Base-by-base conservation (phyloP, 306 rosid genomes). In the Fragaria nilgerrensis region DNA sequence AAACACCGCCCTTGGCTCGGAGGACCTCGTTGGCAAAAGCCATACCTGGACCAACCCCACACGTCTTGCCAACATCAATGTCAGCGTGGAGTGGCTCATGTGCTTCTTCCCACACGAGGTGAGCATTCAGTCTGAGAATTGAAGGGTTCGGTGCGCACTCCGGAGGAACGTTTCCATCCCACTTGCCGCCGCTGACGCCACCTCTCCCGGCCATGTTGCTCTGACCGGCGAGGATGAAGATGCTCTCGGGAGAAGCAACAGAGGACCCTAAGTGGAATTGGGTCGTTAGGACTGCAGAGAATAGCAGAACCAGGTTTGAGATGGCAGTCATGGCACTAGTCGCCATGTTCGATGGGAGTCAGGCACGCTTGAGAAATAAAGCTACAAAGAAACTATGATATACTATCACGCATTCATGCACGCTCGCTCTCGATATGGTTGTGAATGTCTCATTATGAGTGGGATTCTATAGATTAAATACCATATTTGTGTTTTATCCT, bases 161-260 rank as follows among this genome's bases (percentile, higher is more conserved):
- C 0, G 59, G 64, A 2, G 89, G 93, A 14, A 85, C 80, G 13
- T 76, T 23, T 0, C 84, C 80, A 52, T 85, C 80, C 86, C 89
- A 85, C 52, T 76, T 79, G 0, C 83, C 79, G 1, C 39, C 70
- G 0, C 2, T 12, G 23, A 90, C 91, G 1, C 90, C 90, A 7
- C 96, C 93, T 1, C 86, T 82, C 1, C 96, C 96, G 11, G 89
- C 93, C 91, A 90, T 90, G 89, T 90, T 90, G 85, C 96, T 90
- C 70, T 88, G 93, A 4, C 93, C 96, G 1, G 81, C 91, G 11
- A 90, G 79, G 25, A 90, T 74, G 74, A 88, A 88, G 1, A 90
- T 79, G 77, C 79, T 83, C 65, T 19, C 74, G 45, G 23, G 7
- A 4, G 23, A 5, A 1, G 65, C 12, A 1, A 10, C 39, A 17